Evolutionary conservation across 2,329 filamentous ascomycete species (phyloP).

Genomic region (Colletotrichum sp.): DNA sequence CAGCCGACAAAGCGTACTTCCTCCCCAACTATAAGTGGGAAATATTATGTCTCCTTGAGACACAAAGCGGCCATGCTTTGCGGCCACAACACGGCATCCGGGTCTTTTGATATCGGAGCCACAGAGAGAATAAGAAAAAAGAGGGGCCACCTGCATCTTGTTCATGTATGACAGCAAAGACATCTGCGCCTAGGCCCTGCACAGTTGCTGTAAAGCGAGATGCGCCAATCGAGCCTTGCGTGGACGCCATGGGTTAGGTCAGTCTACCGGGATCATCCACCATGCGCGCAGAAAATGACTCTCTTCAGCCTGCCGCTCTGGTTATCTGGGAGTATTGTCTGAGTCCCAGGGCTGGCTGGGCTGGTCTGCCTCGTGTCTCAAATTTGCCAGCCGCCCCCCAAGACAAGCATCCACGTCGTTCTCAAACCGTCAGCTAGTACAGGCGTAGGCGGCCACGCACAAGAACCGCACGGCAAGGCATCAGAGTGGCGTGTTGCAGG

Average conservation of each 20-base stretch:
- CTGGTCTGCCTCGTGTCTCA: constrained; percentile 6
- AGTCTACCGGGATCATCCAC: constrained; percentile 10
- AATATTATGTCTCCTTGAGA: not conserved
- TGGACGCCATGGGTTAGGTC: constrained; percentile 9
- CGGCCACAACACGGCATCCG: not conserved
- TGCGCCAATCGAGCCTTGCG: constrained; percentile 19
- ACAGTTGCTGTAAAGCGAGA: constrained; percentile 9
- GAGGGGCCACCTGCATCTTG: constrained; percentile 1
- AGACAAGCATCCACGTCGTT: constrained; percentile 8
- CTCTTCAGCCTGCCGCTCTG: not conserved
- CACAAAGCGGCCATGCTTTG: not conserved
- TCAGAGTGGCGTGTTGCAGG: constrained; percentile 16
- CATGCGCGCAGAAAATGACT: not conserved
- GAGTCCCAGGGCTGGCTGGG: not conserved
- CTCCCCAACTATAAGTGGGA: not conserved
- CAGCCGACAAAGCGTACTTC: not conserved
- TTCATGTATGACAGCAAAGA: constrained; percentile 19
- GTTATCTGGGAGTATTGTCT: not conserved
- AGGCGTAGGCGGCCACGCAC: not conserved
- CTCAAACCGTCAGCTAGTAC: not conserved
- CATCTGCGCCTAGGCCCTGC: constrained; percentile 14
- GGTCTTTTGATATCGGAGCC: not conserved
- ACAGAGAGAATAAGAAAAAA: not conserved
- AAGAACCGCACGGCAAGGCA: constrained; percentile 8
- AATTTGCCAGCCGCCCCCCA: not conserved